Conservation (phyloP, 2,329 filamentous ascomycete species). For the Colletotrichum shisoi region DNA sequence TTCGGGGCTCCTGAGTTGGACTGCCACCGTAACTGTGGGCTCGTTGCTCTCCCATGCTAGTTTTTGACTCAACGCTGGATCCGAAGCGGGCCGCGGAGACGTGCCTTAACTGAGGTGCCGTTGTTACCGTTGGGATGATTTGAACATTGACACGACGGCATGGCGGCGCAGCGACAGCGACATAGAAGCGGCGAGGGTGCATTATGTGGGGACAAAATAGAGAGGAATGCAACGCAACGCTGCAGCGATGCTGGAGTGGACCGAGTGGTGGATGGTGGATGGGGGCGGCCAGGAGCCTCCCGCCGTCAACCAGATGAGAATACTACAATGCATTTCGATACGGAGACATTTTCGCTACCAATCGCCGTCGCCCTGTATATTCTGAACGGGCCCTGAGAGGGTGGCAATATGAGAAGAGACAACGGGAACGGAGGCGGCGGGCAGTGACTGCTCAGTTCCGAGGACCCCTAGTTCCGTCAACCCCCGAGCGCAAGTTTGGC, state of each 20-base stretch:
- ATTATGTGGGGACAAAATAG: conserved; percentile 21
- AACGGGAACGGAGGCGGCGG: not conserved
- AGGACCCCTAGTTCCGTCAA: conserved; percentile 23
- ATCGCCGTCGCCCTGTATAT: conserved; percentile 11
- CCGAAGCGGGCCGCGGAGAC: conserved; percentile 26
- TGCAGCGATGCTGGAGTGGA: conserved; percentile 25
- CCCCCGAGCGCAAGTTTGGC: not conserved
- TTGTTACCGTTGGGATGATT: conserved; percentile 9
- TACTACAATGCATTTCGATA: conserved; percentile 26
- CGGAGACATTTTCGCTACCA: conserved; percentile 27
- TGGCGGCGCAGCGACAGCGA: conserved; percentile 11
- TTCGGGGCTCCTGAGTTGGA: conserved; percentile 1
- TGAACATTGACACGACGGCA: not conserved
- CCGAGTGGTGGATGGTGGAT: conserved; percentile 10
- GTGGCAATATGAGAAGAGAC: conserved; percentile 1
- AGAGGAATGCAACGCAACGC: conserved; percentile 28
- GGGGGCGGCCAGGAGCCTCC: conserved; percentile 37
- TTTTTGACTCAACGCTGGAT: conserved; percentile 13
- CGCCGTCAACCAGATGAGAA: conserved; percentile 34
- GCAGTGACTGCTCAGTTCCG: conserved; percentile 1
- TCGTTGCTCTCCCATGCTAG: not conserved
- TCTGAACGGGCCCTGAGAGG: not conserved
- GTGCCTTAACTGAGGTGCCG: conserved; percentile 5
- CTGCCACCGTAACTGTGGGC: conserved; percentile 5
- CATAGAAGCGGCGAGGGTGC: conserved; percentile 15